Evolutionary conservation across 2,329 filamentous ascomycete species (phyloP).

Genomic region (Trichoderma harzianum): DNA sequence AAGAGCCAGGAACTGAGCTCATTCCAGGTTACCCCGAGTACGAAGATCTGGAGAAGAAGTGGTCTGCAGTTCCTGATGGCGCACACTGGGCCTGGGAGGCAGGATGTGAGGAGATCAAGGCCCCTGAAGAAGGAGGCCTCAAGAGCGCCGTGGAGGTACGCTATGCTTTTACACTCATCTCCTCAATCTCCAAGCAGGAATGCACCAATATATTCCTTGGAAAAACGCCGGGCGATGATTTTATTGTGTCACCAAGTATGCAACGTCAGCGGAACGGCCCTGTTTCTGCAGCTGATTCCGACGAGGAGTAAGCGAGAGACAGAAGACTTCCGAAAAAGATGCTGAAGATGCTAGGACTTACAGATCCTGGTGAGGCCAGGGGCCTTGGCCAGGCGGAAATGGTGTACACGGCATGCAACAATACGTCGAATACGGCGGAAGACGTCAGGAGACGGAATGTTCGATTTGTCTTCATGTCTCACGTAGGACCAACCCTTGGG

Average conservation of each 20-base stretch:
- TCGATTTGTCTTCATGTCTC: neutral
- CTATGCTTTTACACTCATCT: neutral
- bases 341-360: neutral
- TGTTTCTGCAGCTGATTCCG: neutral
- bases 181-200: neutral
- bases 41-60: no score
- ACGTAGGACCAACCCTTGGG: no score
- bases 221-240: neutral
- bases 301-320: neutral
- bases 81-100: no score
- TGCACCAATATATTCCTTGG: neutral
- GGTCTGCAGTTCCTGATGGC: no score
- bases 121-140: no score
- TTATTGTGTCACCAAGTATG: neutral
- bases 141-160: neutral
- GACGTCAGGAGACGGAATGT: neutral
- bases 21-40: no score
- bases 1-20: no score
- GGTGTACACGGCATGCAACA: neutral
- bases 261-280: neutral
- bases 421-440: neutral
- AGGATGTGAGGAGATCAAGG: no score
- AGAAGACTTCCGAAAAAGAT: neutral
- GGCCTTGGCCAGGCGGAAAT: neutral
- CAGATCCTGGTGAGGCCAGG: neutral